phyloP scores from a whole-genome alignment of 2,329 filamentous ascomycete species.

The Cryphonectria parasitica region DNA sequence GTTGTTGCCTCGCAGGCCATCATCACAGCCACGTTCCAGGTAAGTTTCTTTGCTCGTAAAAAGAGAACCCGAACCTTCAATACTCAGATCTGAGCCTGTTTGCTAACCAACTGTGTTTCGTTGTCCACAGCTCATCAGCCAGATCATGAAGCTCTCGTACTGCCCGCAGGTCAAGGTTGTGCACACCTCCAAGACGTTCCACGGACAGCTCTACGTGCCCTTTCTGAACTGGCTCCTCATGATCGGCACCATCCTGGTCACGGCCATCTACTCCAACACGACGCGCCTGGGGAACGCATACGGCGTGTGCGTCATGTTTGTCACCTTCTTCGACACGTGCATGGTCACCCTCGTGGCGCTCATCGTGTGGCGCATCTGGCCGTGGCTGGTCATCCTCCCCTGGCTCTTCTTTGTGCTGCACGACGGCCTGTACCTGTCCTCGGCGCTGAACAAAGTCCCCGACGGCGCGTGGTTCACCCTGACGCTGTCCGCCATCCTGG shows the following conservation, averaged over 20 bases:
- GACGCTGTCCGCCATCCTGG: constrained; percentile 62
- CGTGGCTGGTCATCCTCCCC: constrained; percentile 60
- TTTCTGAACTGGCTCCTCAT: constrained; percentile 76
- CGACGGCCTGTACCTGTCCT: constrained; percentile 70
- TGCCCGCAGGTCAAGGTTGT: constrained; percentile 75
- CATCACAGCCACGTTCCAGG: constrained; percentile 73
- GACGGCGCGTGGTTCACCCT: constrained; percentile 78
- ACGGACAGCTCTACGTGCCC: constrained; percentile 76
- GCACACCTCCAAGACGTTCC: constrained; percentile 70
- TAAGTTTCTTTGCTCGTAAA: constrained; percentile 11
- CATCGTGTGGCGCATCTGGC: constrained; percentile 68
- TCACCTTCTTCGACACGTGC: constrained; percentile 75
- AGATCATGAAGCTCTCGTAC: constrained; percentile 71
- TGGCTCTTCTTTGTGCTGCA: constrained; percentile 65
- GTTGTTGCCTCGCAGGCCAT: constrained; percentile 78
- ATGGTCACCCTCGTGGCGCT: constrained; percentile 72
- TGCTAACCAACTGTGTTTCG: too few species aligned
- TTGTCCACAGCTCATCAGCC: constrained; percentile 50
- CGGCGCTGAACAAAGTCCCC: constrained; percentile 71
- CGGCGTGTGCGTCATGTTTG: constrained; percentile 76
- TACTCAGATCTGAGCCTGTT: too few species aligned
- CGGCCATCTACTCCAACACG: constrained; percentile 72
- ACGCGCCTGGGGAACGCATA: constrained; percentile 72
- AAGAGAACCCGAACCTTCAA: too few species aligned
- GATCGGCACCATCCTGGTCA: constrained; percentile 72